Evolutionary conservation across 257 asterid species (phyloP), one percentile per base, ranked within the genome.

Genomic region (Fraxinus cuspidata): DNA sequence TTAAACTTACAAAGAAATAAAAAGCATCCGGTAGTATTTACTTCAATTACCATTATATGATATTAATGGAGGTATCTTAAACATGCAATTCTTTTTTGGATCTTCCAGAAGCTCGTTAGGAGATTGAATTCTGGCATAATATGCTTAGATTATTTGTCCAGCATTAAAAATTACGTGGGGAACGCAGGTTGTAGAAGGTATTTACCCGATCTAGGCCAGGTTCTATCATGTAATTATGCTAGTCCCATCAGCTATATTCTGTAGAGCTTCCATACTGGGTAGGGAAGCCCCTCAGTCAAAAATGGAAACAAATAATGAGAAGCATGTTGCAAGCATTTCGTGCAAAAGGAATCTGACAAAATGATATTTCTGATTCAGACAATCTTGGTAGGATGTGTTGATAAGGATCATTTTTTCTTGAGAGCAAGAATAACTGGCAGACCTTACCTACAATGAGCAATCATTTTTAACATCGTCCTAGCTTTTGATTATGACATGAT

Each of bases 61-160:
- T 32, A 47, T 5, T 37, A 67, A 56, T 72, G 47, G 21, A 7
- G 25, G 27, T 77, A 21, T 72, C 31, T 60, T 27, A 66, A 35
- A 11, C 71, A 60, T 34, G 12, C 12, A 63, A 73, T 72, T 80
- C 77, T 65, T 37, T 66, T 66, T 23, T 63, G 25, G 37, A 70
- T 84, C 83, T 58, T 64, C 74, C 77, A 8, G 65, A 34, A 15
- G 64, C 29, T 73, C 40, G 49, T 67, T 72, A 70, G 44, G 66
- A 74, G 60, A 49, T 70, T 21, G 53, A 82, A 35, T 34, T 21
- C 85, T 58, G 31, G 31, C 67, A 58, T 23, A 58, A 21, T 23
- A 58, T 58, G 27, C 28, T 7, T 18, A 5, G 19, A 51, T 51
- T 51, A 8, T 23, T 58, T 21, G 12, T 58, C 67, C 67, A 58